Conservation (phyloP, 225 moss, liverwort and hornwort genomes). For the Bryoerythrophyllum caledonicum region DNA sequence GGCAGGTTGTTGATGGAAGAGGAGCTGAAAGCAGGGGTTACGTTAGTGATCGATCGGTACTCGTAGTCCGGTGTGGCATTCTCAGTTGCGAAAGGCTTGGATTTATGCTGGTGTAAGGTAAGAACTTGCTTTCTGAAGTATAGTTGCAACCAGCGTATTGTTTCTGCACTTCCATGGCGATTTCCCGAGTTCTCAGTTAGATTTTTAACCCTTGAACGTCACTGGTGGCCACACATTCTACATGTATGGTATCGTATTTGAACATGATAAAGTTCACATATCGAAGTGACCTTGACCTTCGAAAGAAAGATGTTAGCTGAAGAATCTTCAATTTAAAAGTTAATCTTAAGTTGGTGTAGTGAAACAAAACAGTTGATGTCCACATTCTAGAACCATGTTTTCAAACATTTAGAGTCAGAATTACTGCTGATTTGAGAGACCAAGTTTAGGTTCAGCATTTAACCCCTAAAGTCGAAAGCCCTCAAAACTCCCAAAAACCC, state of each 20-base stretch:
- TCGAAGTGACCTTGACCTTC: too few relatives aligned
- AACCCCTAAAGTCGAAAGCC: too few relatives aligned
- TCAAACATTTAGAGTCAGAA: not conserved
- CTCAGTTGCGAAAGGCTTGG: constrained; percentile 89
- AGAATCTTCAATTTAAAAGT: too few relatives aligned
- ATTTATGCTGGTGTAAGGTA: constrained; percentile 94
- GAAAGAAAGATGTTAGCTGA: too few relatives aligned
- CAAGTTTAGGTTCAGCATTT: too few relatives aligned
- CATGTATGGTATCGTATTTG: too few relatives aligned
- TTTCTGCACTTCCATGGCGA: not conserved
- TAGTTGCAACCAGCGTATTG: not conserved
- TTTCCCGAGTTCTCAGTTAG: not conserved
- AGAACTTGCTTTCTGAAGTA: constrained; percentile 1
- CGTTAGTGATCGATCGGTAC: constrained; percentile 84
- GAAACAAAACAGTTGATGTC: not conserved
- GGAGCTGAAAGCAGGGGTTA: too few relatives aligned
- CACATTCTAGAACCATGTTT: not conserved
- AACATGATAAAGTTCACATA: too few relatives aligned
- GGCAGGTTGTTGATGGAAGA: constrained; percentile 78
- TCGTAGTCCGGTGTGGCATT: constrained; percentile 96
- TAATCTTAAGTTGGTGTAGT: not conserved
- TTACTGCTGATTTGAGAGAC: not conserved
- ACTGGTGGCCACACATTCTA: too few relatives aligned
- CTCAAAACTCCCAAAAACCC: too few relatives aligned
- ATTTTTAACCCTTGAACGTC: not conserved